These are phyloP conservation scores for Glutinoglossum americanum DNA, from an alignment of 495 filamentous ascomycete species.

Conservation along the genomic window DNA sequence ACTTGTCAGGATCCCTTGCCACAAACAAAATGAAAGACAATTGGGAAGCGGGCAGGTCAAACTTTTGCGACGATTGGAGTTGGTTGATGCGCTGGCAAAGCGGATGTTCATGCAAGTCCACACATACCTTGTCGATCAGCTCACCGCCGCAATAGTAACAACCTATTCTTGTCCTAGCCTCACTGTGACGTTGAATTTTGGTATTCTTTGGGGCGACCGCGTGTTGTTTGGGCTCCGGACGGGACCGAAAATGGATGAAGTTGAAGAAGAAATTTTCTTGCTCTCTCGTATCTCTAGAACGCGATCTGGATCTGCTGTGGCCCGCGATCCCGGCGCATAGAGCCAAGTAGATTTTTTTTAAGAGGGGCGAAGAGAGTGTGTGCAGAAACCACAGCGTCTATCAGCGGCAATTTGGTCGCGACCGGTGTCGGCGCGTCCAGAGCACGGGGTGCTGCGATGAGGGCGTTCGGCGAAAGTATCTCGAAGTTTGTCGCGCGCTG, in stretches of 20 bases:
- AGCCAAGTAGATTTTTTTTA: not conserved
- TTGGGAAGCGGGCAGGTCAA: slow-evolving; percentile 12
- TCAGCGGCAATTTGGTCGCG: not conserved
- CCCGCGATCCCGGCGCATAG: not conserved
- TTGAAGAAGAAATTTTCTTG: not conserved
- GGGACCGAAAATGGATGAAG: not conserved
- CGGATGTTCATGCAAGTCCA: slow-evolving; percentile 12
- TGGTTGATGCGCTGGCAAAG: slow-evolving; percentile 16
- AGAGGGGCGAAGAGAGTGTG: not conserved
- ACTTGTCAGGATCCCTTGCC: slow-evolving; percentile 8
- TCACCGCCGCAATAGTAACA: not conserved
- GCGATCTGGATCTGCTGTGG: not conserved
- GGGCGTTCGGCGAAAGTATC: not conserved
- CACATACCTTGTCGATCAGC: slow-evolving; percentile 12
- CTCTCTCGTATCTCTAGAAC: not conserved
- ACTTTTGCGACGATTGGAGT: slow-evolving; percentile 9
- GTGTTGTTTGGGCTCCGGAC: not conserved
- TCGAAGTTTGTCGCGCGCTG: not conserved
- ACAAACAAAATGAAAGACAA: slow-evolving; percentile 10
- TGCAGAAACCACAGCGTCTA: not conserved
- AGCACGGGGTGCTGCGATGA: not conserved
- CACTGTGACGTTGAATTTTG: not conserved
- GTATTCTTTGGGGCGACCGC: not conserved
- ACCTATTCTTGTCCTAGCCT: not conserved
- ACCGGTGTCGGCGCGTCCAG: not conserved